phyloP scores from a whole-genome alignment of 2,329 filamentous ascomycete genomes.

The Aureobasidium lini region DNA sequence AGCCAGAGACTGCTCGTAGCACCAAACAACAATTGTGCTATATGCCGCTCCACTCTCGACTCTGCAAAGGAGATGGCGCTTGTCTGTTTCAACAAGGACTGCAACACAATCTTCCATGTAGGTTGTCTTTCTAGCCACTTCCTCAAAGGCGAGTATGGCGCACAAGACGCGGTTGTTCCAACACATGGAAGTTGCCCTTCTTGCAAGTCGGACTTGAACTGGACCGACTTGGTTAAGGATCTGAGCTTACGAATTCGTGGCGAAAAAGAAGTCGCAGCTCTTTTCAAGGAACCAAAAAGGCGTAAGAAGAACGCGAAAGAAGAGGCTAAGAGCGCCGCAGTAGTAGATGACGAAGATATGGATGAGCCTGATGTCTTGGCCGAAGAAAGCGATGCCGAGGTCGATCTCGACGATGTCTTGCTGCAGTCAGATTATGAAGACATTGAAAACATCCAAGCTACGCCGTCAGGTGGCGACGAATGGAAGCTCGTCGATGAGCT shows the following conservation, averaged over 20 bases:
- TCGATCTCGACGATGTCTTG: conserved; percentile 7
- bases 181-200: conserved; percentile 61
- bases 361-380: conserved; percentile 1
- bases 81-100: conserved; percentile 45
- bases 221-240: conserved; percentile 77
- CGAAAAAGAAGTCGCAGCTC: conserved; percentile 58
- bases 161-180: conserved; percentile 52
- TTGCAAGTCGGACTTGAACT: conserved; percentile 57
- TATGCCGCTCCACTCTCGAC: conserved; percentile 41
- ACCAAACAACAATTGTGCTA: conserved; percentile 35
- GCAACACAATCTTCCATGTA: conserved; percentile 46
- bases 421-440: conserved; percentile 8
- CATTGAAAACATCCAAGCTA: background rate
- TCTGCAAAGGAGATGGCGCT: conserved; percentile 36
- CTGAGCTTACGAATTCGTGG: conserved; percentile 67
- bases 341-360: background rate
- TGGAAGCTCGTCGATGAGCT: conserved; percentile 9
- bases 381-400: background rate
- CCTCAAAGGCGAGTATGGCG: conserved; percentile 33
- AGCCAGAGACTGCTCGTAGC: conserved; percentile 36
- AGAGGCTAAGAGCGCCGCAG: background rate
- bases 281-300: conserved; percentile 52
- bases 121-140: conserved; percentile 49
- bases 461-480: background rate
- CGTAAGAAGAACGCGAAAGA: conserved; percentile 18